Percentiles rank a stretch among this genome's conserved stretches.
These are phyloP conservation scores for Cucurbita pepo DNA, from an alignment of 306 rosid species.

Conservation along the genomic window DNA sequence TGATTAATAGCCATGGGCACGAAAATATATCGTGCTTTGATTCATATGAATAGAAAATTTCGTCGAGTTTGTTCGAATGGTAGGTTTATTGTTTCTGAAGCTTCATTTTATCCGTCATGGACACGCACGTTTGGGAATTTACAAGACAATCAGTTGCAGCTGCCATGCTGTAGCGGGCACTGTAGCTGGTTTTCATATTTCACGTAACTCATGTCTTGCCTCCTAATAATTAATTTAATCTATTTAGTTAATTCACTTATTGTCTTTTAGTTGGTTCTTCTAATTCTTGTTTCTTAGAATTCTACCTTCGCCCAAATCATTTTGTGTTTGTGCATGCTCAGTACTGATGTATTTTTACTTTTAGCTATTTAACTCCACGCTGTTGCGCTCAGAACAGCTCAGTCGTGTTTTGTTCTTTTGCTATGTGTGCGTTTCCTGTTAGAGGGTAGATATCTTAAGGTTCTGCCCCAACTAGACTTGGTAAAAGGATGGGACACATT, in stretches of 20 bases:
- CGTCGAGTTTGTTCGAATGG: not conserved
- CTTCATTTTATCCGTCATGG: not conserved
- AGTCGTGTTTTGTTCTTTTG: not conserved
- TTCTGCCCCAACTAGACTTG: not conserved
- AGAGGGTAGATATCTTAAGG: not conserved
- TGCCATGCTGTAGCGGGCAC: not conserved
- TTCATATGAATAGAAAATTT: not conserved
- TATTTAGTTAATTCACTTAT: not conserved
- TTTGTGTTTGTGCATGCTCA: not conserved
- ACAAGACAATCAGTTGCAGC: not conserved
- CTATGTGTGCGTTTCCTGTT: not conserved
- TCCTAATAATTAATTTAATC: not conserved
- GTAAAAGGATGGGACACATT: not conserved
- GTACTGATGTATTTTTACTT: not conserved
- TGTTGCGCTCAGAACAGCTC: not conserved
- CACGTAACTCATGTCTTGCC: not conserved
- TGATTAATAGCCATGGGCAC: constrained; percentile 12
- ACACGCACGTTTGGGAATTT: not conserved
- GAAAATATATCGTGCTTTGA: constrained; percentile 15
- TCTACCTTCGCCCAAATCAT: not conserved
- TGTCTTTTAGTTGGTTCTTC: not conserved
- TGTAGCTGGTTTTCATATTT: not conserved
- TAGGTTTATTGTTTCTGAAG: not conserved
- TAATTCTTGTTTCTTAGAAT: not conserved
- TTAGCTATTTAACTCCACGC: not conserved